Evolutionary conservation across 805 yeast species (phyloP).

Genomic region (Candida railenensis): DNA sequence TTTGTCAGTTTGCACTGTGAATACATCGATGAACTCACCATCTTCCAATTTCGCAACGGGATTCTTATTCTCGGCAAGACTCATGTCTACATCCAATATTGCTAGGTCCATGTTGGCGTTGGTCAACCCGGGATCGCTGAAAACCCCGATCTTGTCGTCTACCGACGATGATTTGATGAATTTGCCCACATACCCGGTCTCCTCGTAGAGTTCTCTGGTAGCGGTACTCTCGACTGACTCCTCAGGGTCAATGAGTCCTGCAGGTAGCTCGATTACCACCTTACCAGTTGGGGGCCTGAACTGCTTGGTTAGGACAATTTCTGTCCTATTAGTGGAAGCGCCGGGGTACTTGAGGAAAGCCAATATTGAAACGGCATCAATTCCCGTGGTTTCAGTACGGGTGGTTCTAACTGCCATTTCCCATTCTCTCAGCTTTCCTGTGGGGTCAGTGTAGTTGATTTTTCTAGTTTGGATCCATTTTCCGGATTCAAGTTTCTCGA

Average conservation of each 20-base stretch:
- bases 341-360: conserved; percentile 55
- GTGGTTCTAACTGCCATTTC: conserved; percentile 86
- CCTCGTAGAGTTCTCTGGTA: conserved; percentile 82
- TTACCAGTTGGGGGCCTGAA: conserved; percentile 91
- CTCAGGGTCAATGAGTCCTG: conserved; percentile 86
- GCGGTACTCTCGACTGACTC: conserved; percentile 82
- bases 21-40: conserved; percentile 89
- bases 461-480: conserved; percentile 57
- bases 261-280: conserved; percentile 91
- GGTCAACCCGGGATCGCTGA: conserved; percentile 81
- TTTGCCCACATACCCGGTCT: conserved; percentile 85
- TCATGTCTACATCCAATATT: conserved; percentile 72
- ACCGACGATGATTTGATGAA: conserved; percentile 32
- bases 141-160: conserved; percentile 37
- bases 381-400: conserved; percentile 52
- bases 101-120: conserved; percentile 85
- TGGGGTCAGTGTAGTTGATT: conserved; percentile 70
- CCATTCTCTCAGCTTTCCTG: conserved; percentile 73
- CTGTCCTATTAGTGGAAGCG: conserved; percentile 23
- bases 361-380: conserved; percentile 91
- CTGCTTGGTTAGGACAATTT: conserved; percentile 74
- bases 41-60: conserved; percentile 83
- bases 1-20: conserved; percentile 61
- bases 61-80: conserved; percentile 58
- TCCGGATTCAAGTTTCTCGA: conserved; percentile 35